Evolutionary conservation across 192 early-diverging fungal species (phyloP).

Genomic region (Phlyctochytrium planicorne): DNA sequence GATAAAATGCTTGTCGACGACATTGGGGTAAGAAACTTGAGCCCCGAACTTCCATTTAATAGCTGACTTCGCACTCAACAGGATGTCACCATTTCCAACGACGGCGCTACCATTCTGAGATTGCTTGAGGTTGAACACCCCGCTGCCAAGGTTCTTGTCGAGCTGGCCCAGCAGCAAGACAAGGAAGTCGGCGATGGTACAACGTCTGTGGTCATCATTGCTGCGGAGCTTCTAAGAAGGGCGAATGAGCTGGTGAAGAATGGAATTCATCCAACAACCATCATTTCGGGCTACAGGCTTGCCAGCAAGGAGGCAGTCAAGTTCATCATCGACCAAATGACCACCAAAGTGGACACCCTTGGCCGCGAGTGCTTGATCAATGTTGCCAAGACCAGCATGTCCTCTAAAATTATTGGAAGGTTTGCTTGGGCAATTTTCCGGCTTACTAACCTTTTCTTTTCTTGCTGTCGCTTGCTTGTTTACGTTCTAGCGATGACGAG

Average conservation of each 20-base stretch:
- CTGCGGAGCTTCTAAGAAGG: conserved; percentile 91
- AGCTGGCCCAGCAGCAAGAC: conserved; percentile 99
- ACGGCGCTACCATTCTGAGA: conserved; percentile 97
- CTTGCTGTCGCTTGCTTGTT: conserved; percentile 4
- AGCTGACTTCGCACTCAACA: conserved; percentile 24
- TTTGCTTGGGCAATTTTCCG: conserved; percentile 46
- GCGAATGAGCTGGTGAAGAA: conserved; percentile 98
- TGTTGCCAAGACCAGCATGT: conserved; percentile 97
- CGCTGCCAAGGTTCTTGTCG: conserved; percentile 93
- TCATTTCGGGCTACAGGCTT: conserved; percentile 96
- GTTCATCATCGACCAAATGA: conserved; percentile 96
- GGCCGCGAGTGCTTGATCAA: conserved; percentile 91
- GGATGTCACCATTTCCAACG: conserved; percentile 99
- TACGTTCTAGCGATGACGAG: conserved; percentile 72
- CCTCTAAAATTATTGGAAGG: conserved; percentile 96
- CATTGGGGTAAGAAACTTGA: conserved; percentile 76
- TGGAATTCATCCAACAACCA: conserved; percentile 98
- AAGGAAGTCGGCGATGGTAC: conserved; percentile 99
- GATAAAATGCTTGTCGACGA: conserved; percentile 99
- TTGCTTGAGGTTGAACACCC: conserved; percentile 99
- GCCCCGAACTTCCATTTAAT: background rate
- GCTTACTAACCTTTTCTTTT: background rate
- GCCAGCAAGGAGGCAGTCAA: conserved; percentile 98
- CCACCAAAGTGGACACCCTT: conserved; percentile 89
- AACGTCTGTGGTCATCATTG: conserved; percentile 98